phyloP scores from a whole-genome alignment of 768 basidiomycete species.

The Mycena haematopus region DNA sequence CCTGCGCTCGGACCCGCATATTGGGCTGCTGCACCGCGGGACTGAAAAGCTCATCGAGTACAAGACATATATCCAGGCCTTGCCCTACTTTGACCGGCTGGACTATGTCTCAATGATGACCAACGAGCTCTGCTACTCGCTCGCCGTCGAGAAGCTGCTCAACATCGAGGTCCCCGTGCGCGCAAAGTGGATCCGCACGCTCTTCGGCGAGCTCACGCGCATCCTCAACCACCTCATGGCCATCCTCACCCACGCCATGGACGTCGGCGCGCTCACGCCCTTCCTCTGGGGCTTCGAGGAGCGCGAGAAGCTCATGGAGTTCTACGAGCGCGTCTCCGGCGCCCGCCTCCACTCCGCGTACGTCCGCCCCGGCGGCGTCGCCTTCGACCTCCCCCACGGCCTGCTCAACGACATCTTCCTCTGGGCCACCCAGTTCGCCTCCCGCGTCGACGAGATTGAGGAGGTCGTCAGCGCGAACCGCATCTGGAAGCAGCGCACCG shows the following conservation, averaged over 20 bases:
- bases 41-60: constrained; percentile 99
- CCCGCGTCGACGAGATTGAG: constrained; percentile 95
- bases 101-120: constrained; percentile 99
- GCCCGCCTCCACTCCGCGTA: constrained; percentile 98
- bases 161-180: constrained; percentile 97
- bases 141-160: constrained; percentile 97
- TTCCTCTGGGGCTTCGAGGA: constrained; percentile 99
- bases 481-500: constrained; percentile 96
- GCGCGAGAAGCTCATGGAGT: constrained; percentile 99
- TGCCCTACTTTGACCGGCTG: constrained; percentile 98
- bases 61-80: constrained; percentile 96
- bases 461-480: constrained; percentile 97
- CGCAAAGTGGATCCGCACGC: constrained; percentile 96
- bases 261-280: constrained; percentile 97
- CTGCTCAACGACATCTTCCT: constrained; percentile 97
- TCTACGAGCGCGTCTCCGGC: constrained; percentile 98
- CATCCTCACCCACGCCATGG: constrained; percentile 93
- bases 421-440: constrained; percentile 94
- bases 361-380: constrained; percentile 96
- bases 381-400: constrained; percentile 97
- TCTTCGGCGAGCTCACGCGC: constrained; percentile 97
- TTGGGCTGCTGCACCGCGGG: constrained; percentile 95
- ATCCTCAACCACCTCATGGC: constrained; percentile 98
- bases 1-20: constrained; percentile 89
- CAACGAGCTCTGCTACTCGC: constrained; percentile 95